These are phyloP conservation scores for Neurospora sp. DNA, from an alignment of 495 filamentous ascomycete genomes.

Conservation along the genomic window DNA sequence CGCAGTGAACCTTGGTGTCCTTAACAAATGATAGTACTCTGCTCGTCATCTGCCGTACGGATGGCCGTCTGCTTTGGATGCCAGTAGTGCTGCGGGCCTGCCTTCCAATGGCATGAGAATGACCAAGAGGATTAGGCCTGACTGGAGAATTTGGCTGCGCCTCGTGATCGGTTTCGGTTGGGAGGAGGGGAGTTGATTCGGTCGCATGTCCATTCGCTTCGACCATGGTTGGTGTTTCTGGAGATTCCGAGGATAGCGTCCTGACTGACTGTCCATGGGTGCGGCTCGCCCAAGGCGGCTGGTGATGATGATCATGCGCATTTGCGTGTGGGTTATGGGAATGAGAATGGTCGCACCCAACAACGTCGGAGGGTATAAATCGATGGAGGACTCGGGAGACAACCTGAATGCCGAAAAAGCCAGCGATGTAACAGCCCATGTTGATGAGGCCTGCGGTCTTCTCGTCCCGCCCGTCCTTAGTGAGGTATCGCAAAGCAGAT, in stretches of 20 bases:
- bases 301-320: conserved; percentile 20
- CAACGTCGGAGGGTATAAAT: conserved; percentile 83
- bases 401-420: conserved; percentile 75
- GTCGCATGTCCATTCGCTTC: conserved; percentile 11
- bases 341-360: conserved; percentile 84
- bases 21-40: conserved; percentile 55
- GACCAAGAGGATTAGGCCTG: conserved; percentile 4
- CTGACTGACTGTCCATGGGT: conserved; percentile 14
- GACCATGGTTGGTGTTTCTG: conserved; percentile 10
- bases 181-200: conserved; percentile 24
- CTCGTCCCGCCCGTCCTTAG: conserved; percentile 53
- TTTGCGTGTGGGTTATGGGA: conserved; percentile 50
- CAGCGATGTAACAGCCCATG: conserved; percentile 68
- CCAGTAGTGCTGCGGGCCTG: conserved; percentile 1
- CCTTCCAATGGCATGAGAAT: conserved; percentile 1
- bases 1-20: conserved; percentile 59
- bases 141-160: neutral
- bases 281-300: conserved; percentile 9
- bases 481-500: conserved; percentile 65
- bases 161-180: neutral
- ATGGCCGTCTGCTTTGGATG: conserved; percentile 29
- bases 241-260: conserved; percentile 14
- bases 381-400: conserved; percentile 72
- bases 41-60: conserved; percentile 34
- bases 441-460: conserved; percentile 59